Evolutionary conservation across 495 filamentous ascomycete genomes (phyloP).

Genomic region (Neurospora sp.): DNA sequence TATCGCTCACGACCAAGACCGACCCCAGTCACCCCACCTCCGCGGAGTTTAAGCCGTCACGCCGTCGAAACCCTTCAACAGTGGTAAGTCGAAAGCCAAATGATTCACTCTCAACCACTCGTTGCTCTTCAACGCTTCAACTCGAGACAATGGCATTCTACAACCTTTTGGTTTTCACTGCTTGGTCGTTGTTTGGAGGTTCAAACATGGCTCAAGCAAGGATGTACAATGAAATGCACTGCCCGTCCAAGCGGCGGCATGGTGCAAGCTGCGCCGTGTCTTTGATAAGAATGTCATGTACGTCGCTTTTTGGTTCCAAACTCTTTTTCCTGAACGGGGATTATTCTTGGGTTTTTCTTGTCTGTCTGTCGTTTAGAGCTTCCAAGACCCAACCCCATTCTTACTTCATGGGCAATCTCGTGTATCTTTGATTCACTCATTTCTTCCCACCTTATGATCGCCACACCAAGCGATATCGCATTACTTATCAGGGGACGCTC

Average conservation of each 20-base stretch:
- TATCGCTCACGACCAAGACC: not conserved
- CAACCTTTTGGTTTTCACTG: not conserved
- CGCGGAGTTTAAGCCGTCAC: not conserved
- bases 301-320: not conserved
- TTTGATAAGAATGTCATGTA: not conserved
- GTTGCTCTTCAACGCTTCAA: conserved; percentile 6
- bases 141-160: conserved; percentile 4
- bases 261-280: not conserved
- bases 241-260: not conserved
- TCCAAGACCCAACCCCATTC: not conserved
- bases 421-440: not conserved
- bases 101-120: conserved; percentile 15
- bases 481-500: not conserved
- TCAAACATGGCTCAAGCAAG: not conserved
- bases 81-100: conserved; percentile 4
- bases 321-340: not conserved
- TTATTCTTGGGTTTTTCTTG: not conserved
- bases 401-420: not conserved
- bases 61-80: not conserved
- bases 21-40: not conserved
- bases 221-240: not conserved
- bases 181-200: not conserved
- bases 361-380: not conserved
- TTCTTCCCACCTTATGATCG: not conserved
- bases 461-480: not conserved